Evolutionary conservation across 768 basidiomycete species (phyloP).

Genomic region (Tricholoma furcatifolium): DNA sequence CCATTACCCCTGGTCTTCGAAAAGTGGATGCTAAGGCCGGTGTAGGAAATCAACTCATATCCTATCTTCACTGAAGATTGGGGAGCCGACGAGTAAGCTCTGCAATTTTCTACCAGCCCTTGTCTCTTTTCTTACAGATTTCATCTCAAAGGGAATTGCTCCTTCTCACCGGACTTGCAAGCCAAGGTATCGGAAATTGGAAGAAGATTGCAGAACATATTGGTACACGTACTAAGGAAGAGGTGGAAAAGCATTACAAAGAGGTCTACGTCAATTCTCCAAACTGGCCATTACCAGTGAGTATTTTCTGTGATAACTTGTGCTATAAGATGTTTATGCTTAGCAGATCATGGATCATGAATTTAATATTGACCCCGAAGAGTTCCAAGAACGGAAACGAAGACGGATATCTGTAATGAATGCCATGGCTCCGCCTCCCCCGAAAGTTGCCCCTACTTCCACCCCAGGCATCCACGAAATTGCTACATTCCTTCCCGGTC

Average conservation of each 20-base stretch:
- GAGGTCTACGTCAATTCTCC: constrained; percentile 76
- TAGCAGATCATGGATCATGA: constrained; percentile 50
- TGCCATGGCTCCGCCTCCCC: constrained; percentile 48
- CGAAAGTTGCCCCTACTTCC: constrained; percentile 81
- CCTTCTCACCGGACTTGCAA: constrained; percentile 82
- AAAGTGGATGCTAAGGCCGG: background rate
- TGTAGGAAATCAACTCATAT: constrained; percentile 91
- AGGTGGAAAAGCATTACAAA: constrained; percentile 89
- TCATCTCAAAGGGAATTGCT: constrained; percentile 69
- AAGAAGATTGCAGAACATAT: constrained; percentile 93
- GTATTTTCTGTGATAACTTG: constrained; percentile 21
- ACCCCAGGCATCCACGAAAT: constrained; percentile 92
- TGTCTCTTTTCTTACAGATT: background rate
- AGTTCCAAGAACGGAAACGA: constrained; percentile 89
- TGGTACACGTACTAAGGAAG: constrained; percentile 91
- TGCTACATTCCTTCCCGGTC: constrained; percentile 88
- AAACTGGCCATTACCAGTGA: constrained; percentile 79
- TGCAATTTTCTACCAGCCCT: background rate
- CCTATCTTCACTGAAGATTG: constrained; percentile 95
- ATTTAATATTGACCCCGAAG: constrained; percentile 74
- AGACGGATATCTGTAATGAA: constrained; percentile 83
- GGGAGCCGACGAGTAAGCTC: constrained; percentile 93
- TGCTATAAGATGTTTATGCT: background rate
- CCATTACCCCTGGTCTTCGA: background rate
- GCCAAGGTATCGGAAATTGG: constrained; percentile 95